A percentile compares a stretch with the other conserved stretches of the same genome.
phyloP scores from a whole-genome alignment of 2,329 filamentous ascomycete genomes.

The Ambrosiella beaveri region DNA sequence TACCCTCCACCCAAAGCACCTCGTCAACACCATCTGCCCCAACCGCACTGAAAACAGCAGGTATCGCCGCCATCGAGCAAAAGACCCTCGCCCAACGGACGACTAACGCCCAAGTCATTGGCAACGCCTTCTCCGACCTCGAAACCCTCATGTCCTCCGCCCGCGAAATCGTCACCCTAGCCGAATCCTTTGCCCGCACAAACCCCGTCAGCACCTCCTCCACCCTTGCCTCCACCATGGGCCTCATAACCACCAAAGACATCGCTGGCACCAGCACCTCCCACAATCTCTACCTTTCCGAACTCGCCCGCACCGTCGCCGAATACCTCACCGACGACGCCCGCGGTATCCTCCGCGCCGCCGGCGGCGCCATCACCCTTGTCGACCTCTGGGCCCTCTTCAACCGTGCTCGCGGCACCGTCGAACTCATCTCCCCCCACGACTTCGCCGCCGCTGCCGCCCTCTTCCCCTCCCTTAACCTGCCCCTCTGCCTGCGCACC shows the following conservation, averaged over 20 bases:
- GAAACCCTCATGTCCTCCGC: conserved; percentile 95
- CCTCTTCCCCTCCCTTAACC: conserved; percentile 71
- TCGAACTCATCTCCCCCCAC: conserved; percentile 78
- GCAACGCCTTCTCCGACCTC: conserved; percentile 85
- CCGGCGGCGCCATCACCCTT: conserved; percentile 75
- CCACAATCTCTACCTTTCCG: conserved; percentile 76
- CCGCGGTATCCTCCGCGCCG: conserved; percentile 56
- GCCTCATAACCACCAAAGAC: conserved; percentile 85
- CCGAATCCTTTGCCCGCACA: conserved; percentile 68
- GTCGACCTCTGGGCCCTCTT: conserved; percentile 91
- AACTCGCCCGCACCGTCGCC: conserved; percentile 67
- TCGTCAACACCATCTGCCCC: neutral
- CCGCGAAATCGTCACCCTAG: conserved; percentile 86
- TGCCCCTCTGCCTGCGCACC: conserved; percentile 70
- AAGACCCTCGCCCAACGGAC: conserved; percentile 68
- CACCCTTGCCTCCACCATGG: conserved; percentile 45
- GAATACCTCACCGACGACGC: conserved; percentile 81
- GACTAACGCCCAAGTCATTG: conserved; percentile 87
- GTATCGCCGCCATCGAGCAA: conserved; percentile 83
- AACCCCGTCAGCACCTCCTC: conserved; percentile 29
- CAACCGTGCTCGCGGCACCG: conserved; percentile 80
- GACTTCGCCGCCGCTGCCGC: conserved; percentile 84
- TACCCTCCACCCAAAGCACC: conserved; percentile 41
- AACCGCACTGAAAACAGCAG: conserved; percentile 47
- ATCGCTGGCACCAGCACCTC: conserved; percentile 63